phyloP scores from a whole-genome alignment of 345 rosid genomes.

The Eucalyptus tenuipes region DNA sequence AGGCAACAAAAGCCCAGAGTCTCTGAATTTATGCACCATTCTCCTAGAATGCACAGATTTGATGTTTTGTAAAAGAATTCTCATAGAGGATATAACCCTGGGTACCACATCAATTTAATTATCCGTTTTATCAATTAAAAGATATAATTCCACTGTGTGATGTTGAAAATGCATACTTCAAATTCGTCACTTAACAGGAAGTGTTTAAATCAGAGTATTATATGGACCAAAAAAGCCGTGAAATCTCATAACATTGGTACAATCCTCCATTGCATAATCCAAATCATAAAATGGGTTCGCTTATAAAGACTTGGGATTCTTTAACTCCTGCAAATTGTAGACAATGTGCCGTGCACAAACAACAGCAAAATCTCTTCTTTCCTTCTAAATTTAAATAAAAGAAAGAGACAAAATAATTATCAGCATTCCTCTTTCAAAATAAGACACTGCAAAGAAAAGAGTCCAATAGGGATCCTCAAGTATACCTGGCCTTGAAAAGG shows the following conservation, averaged over 20 bases:
- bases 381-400: background rate
- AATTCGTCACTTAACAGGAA: background rate
- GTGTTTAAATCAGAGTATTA: background rate
- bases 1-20: background rate
- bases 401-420: background rate
- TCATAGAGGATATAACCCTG: background rate
- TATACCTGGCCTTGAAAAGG: conserved; percentile 26
- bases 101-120: background rate
- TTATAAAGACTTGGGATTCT: background rate
- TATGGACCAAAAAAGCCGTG: background rate
- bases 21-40: background rate
- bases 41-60: background rate
- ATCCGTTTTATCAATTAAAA: background rate
- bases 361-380: background rate
- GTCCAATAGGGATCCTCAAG: background rate
- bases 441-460: background rate
- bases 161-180: background rate
- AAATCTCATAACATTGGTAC: background rate
- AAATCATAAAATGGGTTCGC: background rate
- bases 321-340: background rate
- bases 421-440: background rate
- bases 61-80: background rate
- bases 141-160: background rate
- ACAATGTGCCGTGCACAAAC: background rate
- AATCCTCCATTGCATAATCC: background rate